phyloP scores from a whole-genome alignment of 768 basidiomycete species.

The Boletus subcaerulescens region DNA sequence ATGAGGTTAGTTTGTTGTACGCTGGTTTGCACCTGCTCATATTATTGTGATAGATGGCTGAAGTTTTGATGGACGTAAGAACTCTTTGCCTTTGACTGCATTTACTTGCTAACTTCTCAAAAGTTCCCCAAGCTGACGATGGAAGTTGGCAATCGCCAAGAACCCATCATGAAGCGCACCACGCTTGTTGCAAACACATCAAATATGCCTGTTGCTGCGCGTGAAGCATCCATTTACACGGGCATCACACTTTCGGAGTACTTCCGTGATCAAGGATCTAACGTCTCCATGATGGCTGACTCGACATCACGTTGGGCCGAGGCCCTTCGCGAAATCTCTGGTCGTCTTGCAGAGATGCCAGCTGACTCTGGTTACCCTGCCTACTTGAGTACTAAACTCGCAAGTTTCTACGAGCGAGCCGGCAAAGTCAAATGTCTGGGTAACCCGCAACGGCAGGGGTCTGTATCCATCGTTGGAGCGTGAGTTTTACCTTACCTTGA shows the following conservation, averaged over 20 bases:
- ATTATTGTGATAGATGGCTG: constrained; percentile 70
- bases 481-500: constrained; percentile 44
- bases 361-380: constrained; percentile 99
- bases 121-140: constrained; percentile 89
- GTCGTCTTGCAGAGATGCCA: constrained; percentile 99
- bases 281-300: constrained; percentile 99
- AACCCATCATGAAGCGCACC: constrained; percentile 99
- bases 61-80: constrained; percentile 94
- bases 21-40: constrained; percentile 37
- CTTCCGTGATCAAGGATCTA: constrained; percentile 97
- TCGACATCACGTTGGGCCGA: constrained; percentile 99
- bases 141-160: constrained; percentile 88
- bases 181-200: constrained; percentile 99
- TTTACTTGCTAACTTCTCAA: constrained; percentile 9
- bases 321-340: constrained; percentile 97
- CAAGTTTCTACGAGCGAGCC: constrained; percentile 97
- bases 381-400: constrained; percentile 92
- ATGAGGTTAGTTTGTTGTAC: constrained; percentile 57
- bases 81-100: constrained; percentile 1
- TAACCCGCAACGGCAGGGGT: constrained; percentile 82
- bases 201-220: constrained; percentile 99
- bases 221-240: constrained; percentile 99
- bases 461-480: constrained; percentile 99
- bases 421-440: constrained; percentile 94
- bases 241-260: constrained; percentile 99